Conservation (phyloP, 495 filamentous ascomycete genomes). For the Aspergillus biplanus region DNA sequence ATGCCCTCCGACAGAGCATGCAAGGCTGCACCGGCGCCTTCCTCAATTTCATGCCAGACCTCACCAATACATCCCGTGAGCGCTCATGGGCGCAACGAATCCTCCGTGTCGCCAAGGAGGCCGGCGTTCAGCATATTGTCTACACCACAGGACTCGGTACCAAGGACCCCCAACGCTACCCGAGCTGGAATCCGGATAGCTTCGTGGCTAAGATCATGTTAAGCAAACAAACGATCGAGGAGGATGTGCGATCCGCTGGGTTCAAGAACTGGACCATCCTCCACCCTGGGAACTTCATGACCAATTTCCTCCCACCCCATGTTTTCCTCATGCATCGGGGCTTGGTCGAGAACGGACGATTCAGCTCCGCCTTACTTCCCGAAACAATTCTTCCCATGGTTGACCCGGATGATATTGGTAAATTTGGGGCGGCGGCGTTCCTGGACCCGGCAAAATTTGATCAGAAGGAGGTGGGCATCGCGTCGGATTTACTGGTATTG, state of each 20-base stretch:
- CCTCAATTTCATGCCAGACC: slow-evolving; percentile 47
- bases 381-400: slow-evolving; percentile 43
- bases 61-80: slow-evolving; percentile 30
- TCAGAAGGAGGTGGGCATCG: slow-evolving; percentile 41
- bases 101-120: slow-evolving; percentile 44
- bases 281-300: slow-evolving; percentile 54
- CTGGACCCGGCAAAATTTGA: slow-evolving; percentile 42
- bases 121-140: slow-evolving; percentile 43
- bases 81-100: slow-evolving; percentile 41
- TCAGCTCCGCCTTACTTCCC: slow-evolving; percentile 32
- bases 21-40: slow-evolving; percentile 50
- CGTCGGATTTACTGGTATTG: slow-evolving; percentile 37
- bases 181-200: slow-evolving; percentile 29
- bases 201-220: slow-evolving; percentile 31
- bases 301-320: slow-evolving; percentile 46
- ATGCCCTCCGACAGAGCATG: slow-evolving; percentile 38
- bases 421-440: slow-evolving; percentile 49
- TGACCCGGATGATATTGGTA: slow-evolving; percentile 52
- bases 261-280: slow-evolving; percentile 49
- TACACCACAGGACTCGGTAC: slow-evolving; percentile 42
- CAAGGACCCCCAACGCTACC: slow-evolving; percentile 28
- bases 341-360: slow-evolving; percentile 38
- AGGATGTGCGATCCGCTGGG: slow-evolving; percentile 30
- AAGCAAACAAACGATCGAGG: slow-evolving; percentile 43
- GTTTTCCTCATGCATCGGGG: slow-evolving; percentile 39